Conservation (phyloP, 139 green algal species). For the Pleodorina starrii region DNA sequence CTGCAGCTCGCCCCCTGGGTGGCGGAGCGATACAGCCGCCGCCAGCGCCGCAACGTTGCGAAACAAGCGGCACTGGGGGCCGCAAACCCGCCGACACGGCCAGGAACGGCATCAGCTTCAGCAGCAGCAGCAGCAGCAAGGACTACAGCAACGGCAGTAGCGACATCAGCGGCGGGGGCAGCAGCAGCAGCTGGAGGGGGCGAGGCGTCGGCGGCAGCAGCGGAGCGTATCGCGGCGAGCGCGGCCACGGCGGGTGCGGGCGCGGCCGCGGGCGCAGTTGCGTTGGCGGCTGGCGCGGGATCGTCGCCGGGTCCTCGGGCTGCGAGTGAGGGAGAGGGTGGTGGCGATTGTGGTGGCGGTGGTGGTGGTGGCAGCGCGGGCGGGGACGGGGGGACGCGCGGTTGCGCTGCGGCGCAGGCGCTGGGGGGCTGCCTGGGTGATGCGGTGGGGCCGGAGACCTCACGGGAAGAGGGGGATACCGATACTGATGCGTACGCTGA, state of each 20-base stretch:
- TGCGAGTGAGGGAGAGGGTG: neutral
- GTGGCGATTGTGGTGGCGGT: neutral
- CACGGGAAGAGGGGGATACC: too few relatives aligned
- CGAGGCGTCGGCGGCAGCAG: too few relatives aligned
- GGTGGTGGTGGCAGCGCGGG: too few relatives aligned
- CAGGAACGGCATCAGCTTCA: neutral
- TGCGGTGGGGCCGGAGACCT: too few relatives aligned
- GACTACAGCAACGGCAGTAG: neutral
- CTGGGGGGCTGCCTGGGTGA: too few relatives aligned
- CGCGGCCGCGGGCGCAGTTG: neutral
- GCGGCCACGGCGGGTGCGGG: neutral
- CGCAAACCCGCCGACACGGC: neutral
- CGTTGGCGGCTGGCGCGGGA: too few relatives aligned
- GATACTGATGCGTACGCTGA: neutral
- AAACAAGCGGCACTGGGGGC: too few relatives aligned
- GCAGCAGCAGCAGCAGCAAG: neutral
- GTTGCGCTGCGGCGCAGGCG: too few relatives aligned
- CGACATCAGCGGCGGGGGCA: neutral
- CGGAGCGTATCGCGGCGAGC: too few relatives aligned
- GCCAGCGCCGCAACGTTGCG: neutral
- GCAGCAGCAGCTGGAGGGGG: too few relatives aligned
- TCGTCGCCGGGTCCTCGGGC: too few relatives aligned
- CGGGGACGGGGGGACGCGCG: too few relatives aligned
- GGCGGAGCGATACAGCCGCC: slow-evolving; percentile 41
- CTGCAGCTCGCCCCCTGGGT: slow-evolving; percentile 43